Percentiles rank a stretch among this genome's conserved stretches.
phyloP scores from a whole-genome alignment of 176 grass and related monocot species.

The Aegilops bicornis region DNA sequence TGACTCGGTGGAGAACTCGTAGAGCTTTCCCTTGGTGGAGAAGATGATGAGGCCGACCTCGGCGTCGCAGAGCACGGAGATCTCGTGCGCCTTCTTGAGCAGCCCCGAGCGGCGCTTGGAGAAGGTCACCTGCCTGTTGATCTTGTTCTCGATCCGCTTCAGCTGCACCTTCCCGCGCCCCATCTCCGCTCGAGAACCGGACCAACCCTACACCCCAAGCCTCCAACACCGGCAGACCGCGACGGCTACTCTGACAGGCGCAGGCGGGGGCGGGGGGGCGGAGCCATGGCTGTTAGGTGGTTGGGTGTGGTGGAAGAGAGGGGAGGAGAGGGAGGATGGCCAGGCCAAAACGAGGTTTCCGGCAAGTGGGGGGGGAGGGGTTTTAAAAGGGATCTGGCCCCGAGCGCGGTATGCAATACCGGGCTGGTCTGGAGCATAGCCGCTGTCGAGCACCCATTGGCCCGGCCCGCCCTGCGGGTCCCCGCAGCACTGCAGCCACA shows the following conservation, averaged over 20 bases:
- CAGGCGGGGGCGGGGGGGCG: background rate
- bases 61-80: constrained; percentile 93
- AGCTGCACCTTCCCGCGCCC: constrained; percentile 92
- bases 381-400: constrained; percentile 5
- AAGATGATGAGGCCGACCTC: constrained; percentile 91
- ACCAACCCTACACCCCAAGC: background rate
- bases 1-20: constrained; percentile 70
- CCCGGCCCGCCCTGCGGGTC: background rate
- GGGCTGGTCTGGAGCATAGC: constrained; percentile 7
- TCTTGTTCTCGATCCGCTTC: constrained; percentile 98
- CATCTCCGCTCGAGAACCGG: constrained; percentile 18
- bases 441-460: constrained; percentile 1
- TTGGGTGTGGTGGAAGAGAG: too few relatives aligned
- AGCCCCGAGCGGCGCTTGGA: constrained; percentile 80
- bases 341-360: background rate
- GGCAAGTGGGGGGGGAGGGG: background rate
- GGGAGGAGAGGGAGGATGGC: background rate
- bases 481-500: background rate
- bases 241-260: background rate
- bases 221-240: background rate
- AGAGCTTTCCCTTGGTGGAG: constrained; percentile 95
- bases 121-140: constrained; percentile 93
- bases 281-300: background rate
- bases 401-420: constrained; percentile 17
- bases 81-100: constrained; percentile 95